These are phyloP conservation scores for Pluteus cervinus DNA, from an alignment of 768 basidiomycete genomes.

Conservation along the genomic window DNA sequence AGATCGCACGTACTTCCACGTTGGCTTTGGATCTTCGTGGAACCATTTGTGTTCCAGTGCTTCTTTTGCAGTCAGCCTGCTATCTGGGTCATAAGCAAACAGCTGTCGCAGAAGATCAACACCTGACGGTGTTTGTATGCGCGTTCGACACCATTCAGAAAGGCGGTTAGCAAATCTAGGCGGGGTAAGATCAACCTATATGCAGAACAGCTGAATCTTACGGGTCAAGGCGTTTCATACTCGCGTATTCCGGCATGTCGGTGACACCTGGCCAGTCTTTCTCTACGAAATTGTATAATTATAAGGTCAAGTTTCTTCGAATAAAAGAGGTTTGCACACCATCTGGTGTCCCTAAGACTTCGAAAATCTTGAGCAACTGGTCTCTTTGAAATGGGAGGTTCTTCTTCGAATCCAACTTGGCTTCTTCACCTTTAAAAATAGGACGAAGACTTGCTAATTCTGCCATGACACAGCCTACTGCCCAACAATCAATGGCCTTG, in stretches of 20 bases:
- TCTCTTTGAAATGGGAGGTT: constrained; percentile 96
- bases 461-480: constrained; percentile 95
- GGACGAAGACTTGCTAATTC: constrained; percentile 90
- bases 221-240: constrained; percentile 74
- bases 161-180: constrained; percentile 49
- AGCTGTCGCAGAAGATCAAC: constrained; percentile 82
- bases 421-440: constrained; percentile 99
- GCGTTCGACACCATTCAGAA: constrained; percentile 67
- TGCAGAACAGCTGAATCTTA: constrained; percentile 26
- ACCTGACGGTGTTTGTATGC: constrained; percentile 55
- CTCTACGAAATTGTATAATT: constrained; percentile 36
- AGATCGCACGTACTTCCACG: constrained; percentile 61
- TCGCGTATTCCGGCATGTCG: constrained; percentile 85
- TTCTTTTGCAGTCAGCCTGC: constrained; percentile 74
- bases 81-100: constrained; percentile 89
- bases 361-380: constrained; percentile 93
- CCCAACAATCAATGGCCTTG: constrained; percentile 95
- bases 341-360: constrained; percentile 85
- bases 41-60: constrained; percentile 90
- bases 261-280: constrained; percentile 82
- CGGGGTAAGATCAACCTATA: not conserved
- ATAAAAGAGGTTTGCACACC: constrained; percentile 37
- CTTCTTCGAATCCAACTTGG: constrained; percentile 95
- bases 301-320: not conserved
- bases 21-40: constrained; percentile 81